phyloP scores from a whole-genome alignment of 768 basidiomycete genomes.

The Rossbeevera mucosa region DNA sequence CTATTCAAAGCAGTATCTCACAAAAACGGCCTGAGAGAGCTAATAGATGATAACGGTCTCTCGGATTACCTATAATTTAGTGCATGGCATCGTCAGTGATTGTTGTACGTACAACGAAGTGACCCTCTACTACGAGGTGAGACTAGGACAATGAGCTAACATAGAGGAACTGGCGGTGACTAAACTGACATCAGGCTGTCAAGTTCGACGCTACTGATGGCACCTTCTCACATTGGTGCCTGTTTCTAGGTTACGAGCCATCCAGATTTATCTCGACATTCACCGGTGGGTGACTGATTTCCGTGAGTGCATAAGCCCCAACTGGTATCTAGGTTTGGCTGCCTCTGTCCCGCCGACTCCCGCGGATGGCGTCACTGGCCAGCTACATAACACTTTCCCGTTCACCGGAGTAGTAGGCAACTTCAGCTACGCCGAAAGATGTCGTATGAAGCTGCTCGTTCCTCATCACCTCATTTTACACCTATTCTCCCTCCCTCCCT shows the following conservation, averaged over 20 bases:
- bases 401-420: not conserved
- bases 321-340: not conserved
- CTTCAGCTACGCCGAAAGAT: conserved; percentile 6
- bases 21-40: not conserved
- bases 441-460: conserved; percentile 3
- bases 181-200: not conserved
- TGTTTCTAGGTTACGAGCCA: conserved; percentile 12
- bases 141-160: not conserved
- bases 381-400: conserved; percentile 4
- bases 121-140: conserved; percentile 7
- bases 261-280: conserved; percentile 3
- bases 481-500: conserved; percentile 16
- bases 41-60: not conserved
- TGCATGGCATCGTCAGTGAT: not conserved
- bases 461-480: conserved; percentile 6
- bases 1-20: not conserved
- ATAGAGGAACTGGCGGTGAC: not conserved
- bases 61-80: no score
- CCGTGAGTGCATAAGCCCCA: conserved; percentile 1
- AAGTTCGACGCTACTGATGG: not conserved
- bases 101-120: not conserved
- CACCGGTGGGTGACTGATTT: not conserved
- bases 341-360: not conserved
- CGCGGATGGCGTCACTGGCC: conserved; percentile 3
- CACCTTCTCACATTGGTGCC: conserved; percentile 8